A percentile compares a stretch with the other conserved stretches of the same genome.
phyloP scores from a whole-genome alignment of 2,329 filamentous ascomycete species.

The Stachybotrys elegans region DNA sequence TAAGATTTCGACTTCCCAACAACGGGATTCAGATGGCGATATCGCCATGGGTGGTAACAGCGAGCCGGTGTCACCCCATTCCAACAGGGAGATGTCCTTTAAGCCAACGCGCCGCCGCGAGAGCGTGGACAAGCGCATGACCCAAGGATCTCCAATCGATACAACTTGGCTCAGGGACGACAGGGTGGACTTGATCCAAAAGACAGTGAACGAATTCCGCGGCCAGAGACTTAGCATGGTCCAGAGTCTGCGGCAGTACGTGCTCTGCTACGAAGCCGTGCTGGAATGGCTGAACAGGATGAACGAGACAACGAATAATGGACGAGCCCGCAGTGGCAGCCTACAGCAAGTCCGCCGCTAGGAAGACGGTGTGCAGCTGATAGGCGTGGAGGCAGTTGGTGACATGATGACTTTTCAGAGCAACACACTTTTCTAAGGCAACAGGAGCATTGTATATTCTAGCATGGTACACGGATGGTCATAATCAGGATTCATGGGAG shows the following conservation, averaged over 20 bases:
- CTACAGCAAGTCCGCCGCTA: constrained; percentile 18
- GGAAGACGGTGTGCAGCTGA: constrained; percentile 3
- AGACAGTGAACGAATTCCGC: constrained; percentile 87
- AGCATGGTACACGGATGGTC: too few species aligned
- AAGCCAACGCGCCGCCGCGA: constrained; percentile 10
- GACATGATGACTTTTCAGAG: too few species aligned
- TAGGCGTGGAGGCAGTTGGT: too few species aligned
- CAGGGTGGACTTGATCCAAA: constrained; percentile 72
- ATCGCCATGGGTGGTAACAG: constrained; percentile 35
- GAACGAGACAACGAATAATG: constrained; percentile 27
- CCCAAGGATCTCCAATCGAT: constrained; percentile 27
- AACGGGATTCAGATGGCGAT: constrained; percentile 36
- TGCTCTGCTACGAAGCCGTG: constrained; percentile 93
- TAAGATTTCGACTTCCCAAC: constrained; percentile 16
- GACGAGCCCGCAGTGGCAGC: constrained; percentile 25
- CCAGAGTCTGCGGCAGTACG: constrained; percentile 87
- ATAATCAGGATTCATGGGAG: too few species aligned
- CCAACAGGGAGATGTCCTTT: constrained; percentile 17
- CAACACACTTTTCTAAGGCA: too few species aligned
- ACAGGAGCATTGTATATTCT: too few species aligned
- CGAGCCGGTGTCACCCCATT: constrained; percentile 22
- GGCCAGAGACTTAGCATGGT: constrained; percentile 92
- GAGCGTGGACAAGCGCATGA: constrained; percentile 10
- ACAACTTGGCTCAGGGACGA: constrained; percentile 66
- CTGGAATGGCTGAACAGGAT: constrained; percentile 72